phyloP scores from a whole-genome alignment of 352 stramenopile genomes.

The Pilasporangium apinafurcum region DNA sequence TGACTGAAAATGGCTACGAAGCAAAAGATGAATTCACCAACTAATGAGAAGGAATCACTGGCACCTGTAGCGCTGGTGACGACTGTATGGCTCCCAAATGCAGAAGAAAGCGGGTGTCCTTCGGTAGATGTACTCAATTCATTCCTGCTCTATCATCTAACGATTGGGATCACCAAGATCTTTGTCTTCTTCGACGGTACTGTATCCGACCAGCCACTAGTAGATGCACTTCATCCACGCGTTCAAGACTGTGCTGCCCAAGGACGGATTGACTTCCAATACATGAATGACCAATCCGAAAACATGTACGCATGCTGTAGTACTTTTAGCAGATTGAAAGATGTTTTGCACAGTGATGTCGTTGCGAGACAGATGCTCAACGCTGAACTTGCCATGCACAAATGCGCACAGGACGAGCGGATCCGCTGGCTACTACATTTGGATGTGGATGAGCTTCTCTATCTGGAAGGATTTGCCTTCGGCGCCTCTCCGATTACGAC shows the following conservation, averaged over 20 bases:
- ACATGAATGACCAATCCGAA: background rate
- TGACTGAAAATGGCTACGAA: no score
- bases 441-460: constrained; percentile 32
- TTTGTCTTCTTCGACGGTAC: constrained; percentile 29
- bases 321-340: constrained; percentile 1
- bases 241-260: constrained; percentile 5
- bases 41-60: no score
- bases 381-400: constrained; percentile 19
- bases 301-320: background rate
- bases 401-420: constrained; percentile 8
- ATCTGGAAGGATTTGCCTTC: constrained; percentile 10
- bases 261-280: constrained; percentile 20
- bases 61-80: constrained; percentile 26
- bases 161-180: constrained; percentile 23
- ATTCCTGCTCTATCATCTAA: constrained; percentile 31
- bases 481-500: background rate
- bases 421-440: constrained; percentile 30
- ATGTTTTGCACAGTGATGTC: constrained; percentile 8
- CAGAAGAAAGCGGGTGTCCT: background rate
- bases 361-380: constrained; percentile 26
- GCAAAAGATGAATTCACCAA: no score
- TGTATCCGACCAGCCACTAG: constrained; percentile 7
- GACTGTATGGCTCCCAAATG: constrained; percentile 22
- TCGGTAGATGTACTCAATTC: constrained; percentile 15
- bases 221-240: constrained; percentile 3